A percentile compares a stretch with the other conserved stretches of the same genome.
These are phyloP conservation scores for Mortierella sp. DNA, from an alignment of 371 early-diverging fungal genomes.

Conservation along the genomic window DNA sequence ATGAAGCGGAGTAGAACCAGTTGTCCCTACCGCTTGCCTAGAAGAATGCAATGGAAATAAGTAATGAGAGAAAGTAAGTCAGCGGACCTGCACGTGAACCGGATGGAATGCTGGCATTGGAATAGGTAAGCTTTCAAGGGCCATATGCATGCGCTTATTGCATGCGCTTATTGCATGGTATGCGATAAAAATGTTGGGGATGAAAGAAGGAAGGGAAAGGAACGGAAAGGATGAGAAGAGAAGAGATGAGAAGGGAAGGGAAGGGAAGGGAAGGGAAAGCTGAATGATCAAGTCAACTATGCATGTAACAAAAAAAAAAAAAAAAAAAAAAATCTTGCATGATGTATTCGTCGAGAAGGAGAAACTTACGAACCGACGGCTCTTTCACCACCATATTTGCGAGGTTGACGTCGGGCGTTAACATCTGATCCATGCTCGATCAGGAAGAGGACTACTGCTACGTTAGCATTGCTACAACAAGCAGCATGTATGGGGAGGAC, in stretches of 20 bases:
- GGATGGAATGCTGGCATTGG: no score
- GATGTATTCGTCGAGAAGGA: neutral
- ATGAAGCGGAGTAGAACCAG: conserved; percentile 80
- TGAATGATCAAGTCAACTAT: neutral
- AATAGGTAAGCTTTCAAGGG: neutral
- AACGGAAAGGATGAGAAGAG: neutral
- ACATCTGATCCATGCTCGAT: conserved; percentile 82
- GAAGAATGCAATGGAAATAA: no score
- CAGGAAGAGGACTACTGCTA: conserved; percentile 76
- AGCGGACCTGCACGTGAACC: neutral
- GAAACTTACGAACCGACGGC: conserved; percentile 39
- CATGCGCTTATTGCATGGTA: neutral
- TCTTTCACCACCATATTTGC: conserved; percentile 53
- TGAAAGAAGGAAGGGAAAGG: neutral
- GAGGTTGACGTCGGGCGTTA: conserved; percentile 68
- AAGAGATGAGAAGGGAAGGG: neutral
- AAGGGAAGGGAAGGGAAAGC: neutral
- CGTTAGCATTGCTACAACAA: conserved; percentile 73
- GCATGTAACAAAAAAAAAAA: neutral
- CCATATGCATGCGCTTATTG: neutral
- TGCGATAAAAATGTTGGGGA: neutral
- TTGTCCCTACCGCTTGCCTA: conserved; percentile 60
- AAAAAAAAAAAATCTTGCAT: neutral
- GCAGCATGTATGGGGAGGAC: conserved; percentile 81
- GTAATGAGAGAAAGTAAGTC: neutral